phyloP scores from a whole-genome alignment of 257 asterid species.

The Gentiana straminea region DNA sequence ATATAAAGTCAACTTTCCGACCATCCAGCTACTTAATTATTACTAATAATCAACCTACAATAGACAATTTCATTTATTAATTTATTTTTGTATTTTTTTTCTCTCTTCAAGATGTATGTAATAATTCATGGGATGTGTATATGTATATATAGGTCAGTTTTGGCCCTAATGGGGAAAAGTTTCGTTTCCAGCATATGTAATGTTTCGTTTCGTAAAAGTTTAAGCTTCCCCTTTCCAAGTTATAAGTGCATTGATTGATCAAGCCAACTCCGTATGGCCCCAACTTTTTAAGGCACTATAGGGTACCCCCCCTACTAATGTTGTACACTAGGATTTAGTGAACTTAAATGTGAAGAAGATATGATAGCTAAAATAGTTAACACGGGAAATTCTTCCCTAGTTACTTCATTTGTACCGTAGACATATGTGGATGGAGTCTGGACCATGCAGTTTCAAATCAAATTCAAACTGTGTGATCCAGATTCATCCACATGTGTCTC shows the following conservation, averaged over 20 bases:
- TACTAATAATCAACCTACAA: too few relatives aligned
- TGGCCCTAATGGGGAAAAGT: neutral
- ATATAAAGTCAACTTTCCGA: too few relatives aligned
- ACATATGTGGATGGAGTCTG: too few relatives aligned
- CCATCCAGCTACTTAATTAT: too few relatives aligned
- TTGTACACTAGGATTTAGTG: constrained; percentile 41
- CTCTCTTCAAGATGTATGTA: neutral
- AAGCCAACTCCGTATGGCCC: constrained; percentile 19
- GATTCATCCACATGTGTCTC: too few relatives aligned
- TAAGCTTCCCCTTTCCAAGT: constrained; percentile 5
- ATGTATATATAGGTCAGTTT: too few relatives aligned
- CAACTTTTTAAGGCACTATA: constrained; percentile 25
- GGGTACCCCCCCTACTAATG: constrained; percentile 23
- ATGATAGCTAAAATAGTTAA: constrained; percentile 20
- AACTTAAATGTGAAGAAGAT: constrained; percentile 22
- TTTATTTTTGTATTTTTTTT: neutral
- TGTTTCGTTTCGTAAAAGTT: neutral
- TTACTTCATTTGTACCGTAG: too few relatives aligned
- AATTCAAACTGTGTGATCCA: too few relatives aligned
- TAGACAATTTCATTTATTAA: neutral
- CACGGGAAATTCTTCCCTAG: too few relatives aligned
- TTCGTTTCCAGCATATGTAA: neutral
- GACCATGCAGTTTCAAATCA: too few relatives aligned
- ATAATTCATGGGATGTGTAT: neutral
- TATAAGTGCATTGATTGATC: constrained; percentile 14